Conservation (phyloP, 2,329 filamentous ascomycete genomes). For the Aspergillus unguis region DNA sequence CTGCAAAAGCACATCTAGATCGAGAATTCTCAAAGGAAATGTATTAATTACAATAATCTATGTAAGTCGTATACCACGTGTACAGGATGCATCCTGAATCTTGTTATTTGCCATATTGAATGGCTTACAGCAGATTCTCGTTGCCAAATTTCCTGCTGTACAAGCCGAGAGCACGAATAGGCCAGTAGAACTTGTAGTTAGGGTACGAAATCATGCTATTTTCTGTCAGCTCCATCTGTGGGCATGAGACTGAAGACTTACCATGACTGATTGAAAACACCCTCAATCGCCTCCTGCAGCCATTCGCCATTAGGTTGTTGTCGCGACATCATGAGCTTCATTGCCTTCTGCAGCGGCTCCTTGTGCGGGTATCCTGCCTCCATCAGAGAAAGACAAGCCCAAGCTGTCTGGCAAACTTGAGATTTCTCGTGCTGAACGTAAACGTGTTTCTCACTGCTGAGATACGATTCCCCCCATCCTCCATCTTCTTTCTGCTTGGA, state of each 20-base stretch:
- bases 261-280: slow-evolving; percentile 98
- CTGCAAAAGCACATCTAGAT: background rate
- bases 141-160: slow-evolving; percentile 72
- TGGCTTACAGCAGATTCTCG: slow-evolving; percentile 48
- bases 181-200: slow-evolving; percentile 97
- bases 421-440: slow-evolving; percentile 76
- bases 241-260: slow-evolving; percentile 45
- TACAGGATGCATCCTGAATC: no score
- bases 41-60: background rate
- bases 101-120: background rate
- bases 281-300: slow-evolving; percentile 92
- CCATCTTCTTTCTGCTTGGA: slow-evolving; percentile 83
- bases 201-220: slow-evolving; percentile 92
- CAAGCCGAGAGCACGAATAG: slow-evolving; percentile 89
- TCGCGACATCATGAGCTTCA: slow-evolving; percentile 77
- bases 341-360: slow-evolving; percentile 67
- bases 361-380: slow-evolving; percentile 77
- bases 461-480: slow-evolving; percentile 94
- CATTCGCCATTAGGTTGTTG: slow-evolving; percentile 91
- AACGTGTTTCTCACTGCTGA: slow-evolving; percentile 72
- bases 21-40: background rate
- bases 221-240: slow-evolving; percentile 20
- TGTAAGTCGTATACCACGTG: no score
- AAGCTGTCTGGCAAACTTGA: slow-evolving; percentile 92
- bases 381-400: slow-evolving; percentile 79